Evolutionary conservation across 352 stramenopile genomes (phyloP).

Genomic region (Phytophthora quininea): DNA sequence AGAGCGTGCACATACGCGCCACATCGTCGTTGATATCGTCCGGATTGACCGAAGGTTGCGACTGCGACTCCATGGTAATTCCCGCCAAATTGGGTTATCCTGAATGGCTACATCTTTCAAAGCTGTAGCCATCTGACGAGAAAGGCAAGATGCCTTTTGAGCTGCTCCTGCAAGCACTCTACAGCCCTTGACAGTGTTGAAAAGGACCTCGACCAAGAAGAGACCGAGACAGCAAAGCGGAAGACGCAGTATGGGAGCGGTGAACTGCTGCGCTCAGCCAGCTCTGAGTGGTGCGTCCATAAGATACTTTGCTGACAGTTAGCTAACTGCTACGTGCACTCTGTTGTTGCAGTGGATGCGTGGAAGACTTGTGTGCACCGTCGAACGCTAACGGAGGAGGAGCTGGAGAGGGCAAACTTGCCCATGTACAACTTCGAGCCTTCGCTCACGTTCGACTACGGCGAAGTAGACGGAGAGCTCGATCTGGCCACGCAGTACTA

Average conservation of each 20-base stretch:
- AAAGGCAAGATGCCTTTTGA: slow-evolving; percentile 27
- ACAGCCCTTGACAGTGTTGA: slow-evolving; percentile 14
- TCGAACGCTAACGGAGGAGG: slow-evolving; percentile 22
- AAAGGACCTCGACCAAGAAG: slow-evolving; percentile 17
- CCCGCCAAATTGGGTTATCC: slow-evolving; percentile 18
- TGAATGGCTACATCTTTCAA: neutral
- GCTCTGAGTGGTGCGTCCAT: slow-evolving; percentile 26
- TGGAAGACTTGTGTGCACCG: slow-evolving; percentile 32
- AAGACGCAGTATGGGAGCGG: slow-evolving; percentile 28
- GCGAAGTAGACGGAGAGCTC: neutral
- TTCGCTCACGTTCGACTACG: slow-evolving; percentile 40
- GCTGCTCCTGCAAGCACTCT: neutral
- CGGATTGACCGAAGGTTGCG: slow-evolving; percentile 50
- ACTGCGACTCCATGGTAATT: slow-evolving; percentile 28
- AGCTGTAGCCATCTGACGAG: slow-evolving; percentile 26
- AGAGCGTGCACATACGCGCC: slow-evolving; percentile 65
- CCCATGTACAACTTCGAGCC: slow-evolving; percentile 47
- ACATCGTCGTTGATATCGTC: slow-evolving; percentile 88
- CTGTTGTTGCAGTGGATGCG: slow-evolving; percentile 14
- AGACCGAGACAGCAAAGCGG: slow-evolving; percentile 15
- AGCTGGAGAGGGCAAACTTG: slow-evolving; percentile 36
- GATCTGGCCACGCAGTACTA: slow-evolving; percentile 22
- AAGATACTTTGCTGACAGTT: too few relatives aligned
- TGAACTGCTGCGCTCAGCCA: slow-evolving; percentile 49
- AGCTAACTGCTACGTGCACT: too few relatives aligned